A percentile compares a stretch with the other conserved stretches of the same genome.
These are phyloP conservation scores for Capillidium heterosporum DNA, from an alignment of 371 early-diverging fungal genomes.

Conservation along the genomic window DNA sequence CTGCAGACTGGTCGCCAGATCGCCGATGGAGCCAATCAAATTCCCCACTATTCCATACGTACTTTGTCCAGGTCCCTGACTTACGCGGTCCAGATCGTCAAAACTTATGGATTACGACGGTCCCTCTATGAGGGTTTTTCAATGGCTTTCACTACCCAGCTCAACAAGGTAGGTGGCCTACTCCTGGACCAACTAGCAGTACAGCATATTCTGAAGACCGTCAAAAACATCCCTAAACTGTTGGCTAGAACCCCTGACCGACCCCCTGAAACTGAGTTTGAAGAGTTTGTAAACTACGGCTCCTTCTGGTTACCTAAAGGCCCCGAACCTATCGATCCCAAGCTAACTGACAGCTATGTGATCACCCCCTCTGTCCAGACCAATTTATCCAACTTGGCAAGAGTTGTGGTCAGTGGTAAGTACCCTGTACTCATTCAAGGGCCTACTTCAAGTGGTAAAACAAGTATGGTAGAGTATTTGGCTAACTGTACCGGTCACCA, in stretches of 20 bases:
- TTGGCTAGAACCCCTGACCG: slow-evolving; percentile 39
- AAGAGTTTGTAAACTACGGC: slow-evolving; percentile 52
- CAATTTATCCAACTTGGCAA: slow-evolving; percentile 73
- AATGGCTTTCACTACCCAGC: slow-evolving; percentile 90
- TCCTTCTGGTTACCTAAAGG: slow-evolving; percentile 76
- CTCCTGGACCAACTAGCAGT: slow-evolving; percentile 37
- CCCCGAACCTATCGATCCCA: slow-evolving; percentile 24
- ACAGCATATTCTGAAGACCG: slow-evolving; percentile 37
- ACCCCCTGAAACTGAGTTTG: slow-evolving; percentile 20
- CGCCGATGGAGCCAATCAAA: slow-evolving; percentile 79
- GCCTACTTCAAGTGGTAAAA: slow-evolving; percentile 99
- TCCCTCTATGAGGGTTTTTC: slow-evolving; percentile 82
- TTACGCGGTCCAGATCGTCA: slow-evolving; percentile 53
- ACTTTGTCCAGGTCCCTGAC: slow-evolving; percentile 80
- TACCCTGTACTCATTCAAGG: slow-evolving; percentile 99
- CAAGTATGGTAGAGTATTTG: slow-evolving; percentile 94
- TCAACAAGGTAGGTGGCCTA: slow-evolving; percentile 50
- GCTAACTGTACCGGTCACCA: slow-evolving; percentile 84
- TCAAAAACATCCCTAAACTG: slow-evolving; percentile 35
- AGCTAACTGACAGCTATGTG: slow-evolving; percentile 47
- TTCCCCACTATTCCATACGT: slow-evolving; percentile 87
- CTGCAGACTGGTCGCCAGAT: slow-evolving; percentile 48
- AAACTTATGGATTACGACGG: slow-evolving; percentile 55
- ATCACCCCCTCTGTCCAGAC: slow-evolving; percentile 71
- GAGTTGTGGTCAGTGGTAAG: slow-evolving; percentile 79